Conservation (phyloP, 2,329 filamentous ascomycete genomes). For the Scleromitrula shiraiana region DNA sequence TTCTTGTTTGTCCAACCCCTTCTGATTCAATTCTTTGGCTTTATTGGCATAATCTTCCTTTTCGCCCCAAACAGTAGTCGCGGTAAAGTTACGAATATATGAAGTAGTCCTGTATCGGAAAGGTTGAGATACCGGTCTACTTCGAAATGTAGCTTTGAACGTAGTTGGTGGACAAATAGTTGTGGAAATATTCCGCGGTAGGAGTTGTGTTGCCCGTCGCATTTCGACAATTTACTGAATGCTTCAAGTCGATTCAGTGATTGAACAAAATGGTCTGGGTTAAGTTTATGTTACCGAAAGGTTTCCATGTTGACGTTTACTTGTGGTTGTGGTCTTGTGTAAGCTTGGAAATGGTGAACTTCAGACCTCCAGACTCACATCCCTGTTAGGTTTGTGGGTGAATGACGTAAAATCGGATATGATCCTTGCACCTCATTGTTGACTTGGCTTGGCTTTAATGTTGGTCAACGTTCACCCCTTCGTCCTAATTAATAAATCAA, state of each 20-base stretch:
- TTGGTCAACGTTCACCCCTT: no score
- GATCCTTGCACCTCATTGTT: background rate
- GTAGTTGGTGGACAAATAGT: background rate
- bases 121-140: slow-evolving; percentile 1
- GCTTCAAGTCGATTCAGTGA: no score
- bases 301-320: background rate
- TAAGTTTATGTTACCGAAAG: background rate
- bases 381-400: background rate
- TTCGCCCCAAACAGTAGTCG: background rate
- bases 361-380: background rate
- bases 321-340: background rate
- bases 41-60: slow-evolving; percentile 10
- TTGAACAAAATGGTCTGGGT: no score
- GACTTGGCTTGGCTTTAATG: no score
- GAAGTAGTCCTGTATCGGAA: background rate
- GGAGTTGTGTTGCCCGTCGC: slow-evolving; percentile 4
- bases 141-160: background rate
- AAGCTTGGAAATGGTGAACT: background rate
- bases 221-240: background rate
- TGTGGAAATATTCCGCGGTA: slow-evolving; percentile 3
- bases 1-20: slow-evolving; percentile 27
- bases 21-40: slow-evolving; percentile 20
- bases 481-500: no score
- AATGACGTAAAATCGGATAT: background rate
- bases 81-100: background rate